Percentiles rank a stretch among this genome's conserved stretches.
Conservation (phyloP, 495 filamentous ascomycete species). For the Daldinia concentrica region DNA sequence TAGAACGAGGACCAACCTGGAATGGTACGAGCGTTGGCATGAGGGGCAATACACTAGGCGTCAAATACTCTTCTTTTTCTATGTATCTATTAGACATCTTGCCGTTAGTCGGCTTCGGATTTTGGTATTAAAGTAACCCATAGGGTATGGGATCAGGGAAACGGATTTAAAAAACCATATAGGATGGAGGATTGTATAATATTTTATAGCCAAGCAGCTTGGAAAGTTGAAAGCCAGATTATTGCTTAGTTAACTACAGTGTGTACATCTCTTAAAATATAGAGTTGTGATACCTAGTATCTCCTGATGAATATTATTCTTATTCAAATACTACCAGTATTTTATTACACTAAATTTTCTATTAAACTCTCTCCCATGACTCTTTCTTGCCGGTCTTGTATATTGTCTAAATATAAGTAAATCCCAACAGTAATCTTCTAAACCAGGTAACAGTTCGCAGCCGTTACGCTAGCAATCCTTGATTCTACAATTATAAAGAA, state of each 20-base stretch:
- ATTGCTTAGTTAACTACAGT: background rate
- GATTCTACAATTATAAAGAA: background rate
- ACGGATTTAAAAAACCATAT: slow-evolving; percentile 1
- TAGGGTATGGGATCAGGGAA: background rate
- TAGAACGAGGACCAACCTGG: background rate
- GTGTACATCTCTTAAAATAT: background rate
- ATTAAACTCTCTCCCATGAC: background rate
- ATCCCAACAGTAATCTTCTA: background rate
- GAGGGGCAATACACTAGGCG: background rate
- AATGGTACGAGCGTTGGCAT: background rate
- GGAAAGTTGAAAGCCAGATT: background rate
- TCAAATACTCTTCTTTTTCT: background rate
- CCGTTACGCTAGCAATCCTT: background rate
- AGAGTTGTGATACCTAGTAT: background rate
- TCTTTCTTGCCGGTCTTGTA: background rate
- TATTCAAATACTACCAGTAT: background rate
- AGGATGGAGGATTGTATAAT: slow-evolving; percentile 1
- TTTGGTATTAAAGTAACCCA: background rate
- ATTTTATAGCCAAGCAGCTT: background rate
- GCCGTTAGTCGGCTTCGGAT: background rate
- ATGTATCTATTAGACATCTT: background rate
- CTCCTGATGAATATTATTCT: background rate
- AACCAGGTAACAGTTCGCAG: background rate
- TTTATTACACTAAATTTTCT: background rate
- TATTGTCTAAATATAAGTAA: background rate